Conservation (phyloP, 345 rosid genomes). For the Psidium guajava region DNA sequence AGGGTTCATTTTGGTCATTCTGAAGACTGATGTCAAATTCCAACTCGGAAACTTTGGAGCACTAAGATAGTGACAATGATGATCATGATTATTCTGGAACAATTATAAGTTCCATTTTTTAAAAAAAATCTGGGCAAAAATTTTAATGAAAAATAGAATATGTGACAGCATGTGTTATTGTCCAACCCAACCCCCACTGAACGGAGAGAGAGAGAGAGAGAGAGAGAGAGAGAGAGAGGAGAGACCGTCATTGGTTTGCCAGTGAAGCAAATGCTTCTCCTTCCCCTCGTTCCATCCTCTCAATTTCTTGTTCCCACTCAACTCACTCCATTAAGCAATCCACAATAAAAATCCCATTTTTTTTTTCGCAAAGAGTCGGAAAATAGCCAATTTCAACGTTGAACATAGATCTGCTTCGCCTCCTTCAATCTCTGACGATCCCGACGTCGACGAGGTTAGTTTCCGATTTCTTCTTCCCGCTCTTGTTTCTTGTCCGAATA, state of each 20-base stretch:
- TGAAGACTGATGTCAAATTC: not conserved
- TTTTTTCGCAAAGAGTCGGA: not conserved
- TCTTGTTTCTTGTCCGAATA: not conserved
- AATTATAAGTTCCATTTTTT: not conserved
- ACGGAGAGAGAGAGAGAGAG: not conserved
- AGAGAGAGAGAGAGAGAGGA: not conserved
- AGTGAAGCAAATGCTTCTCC: not conserved
- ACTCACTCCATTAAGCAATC: not conserved
- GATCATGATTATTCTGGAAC: not conserved
- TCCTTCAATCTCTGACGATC: not conserved
- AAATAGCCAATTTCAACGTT: not conserved
- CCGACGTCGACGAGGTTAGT: not conserved
- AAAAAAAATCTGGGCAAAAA: too few species aligned
- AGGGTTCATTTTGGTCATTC: not conserved
- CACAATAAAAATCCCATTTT: not conserved
- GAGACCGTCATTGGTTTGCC: not conserved
- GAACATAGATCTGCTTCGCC: not conserved
- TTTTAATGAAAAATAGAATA: not conserved
- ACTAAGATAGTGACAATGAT: not conserved
- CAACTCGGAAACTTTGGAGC: not conserved
- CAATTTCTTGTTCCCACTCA: not conserved
- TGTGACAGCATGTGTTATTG: not conserved
- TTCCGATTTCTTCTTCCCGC: not conserved
- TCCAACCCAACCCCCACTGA: not conserved
- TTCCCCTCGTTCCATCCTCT: not conserved